Conservation (phyloP, 169 alveolate species). For the Haemoproteus tartakovskyi region DNA sequence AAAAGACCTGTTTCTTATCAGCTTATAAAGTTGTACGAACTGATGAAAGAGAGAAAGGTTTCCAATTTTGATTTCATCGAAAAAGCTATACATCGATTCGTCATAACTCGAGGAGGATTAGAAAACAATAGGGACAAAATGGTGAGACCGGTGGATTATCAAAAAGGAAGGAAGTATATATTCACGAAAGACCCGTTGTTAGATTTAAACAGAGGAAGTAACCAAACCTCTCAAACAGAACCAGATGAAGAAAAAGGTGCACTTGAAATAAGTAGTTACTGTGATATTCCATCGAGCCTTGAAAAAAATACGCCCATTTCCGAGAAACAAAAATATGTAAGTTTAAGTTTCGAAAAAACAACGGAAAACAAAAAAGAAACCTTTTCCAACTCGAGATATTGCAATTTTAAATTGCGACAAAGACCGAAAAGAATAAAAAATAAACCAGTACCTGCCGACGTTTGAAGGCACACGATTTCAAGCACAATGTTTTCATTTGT, state of each 20-base stretch:
- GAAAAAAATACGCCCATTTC: neutral
- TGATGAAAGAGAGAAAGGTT: slow-evolving; percentile 53
- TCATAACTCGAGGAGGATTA: slow-evolving; percentile 42
- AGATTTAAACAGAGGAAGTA: too few relatives aligned
- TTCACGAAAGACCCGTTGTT: slow-evolving; percentile 29
- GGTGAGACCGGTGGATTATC: slow-evolving; percentile 35
- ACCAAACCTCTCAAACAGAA: neutral
- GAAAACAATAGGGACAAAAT: slow-evolving; percentile 37
- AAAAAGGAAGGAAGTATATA: slow-evolving; percentile 43
- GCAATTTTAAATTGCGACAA: slow-evolving; percentile 56
- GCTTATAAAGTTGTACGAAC: slow-evolving; percentile 70
- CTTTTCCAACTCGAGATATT: slow-evolving; percentile 29
- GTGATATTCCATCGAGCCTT: too few relatives aligned
- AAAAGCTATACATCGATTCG: slow-evolving; percentile 44
- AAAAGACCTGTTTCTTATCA: slow-evolving; percentile 75
- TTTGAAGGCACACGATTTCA: too few relatives aligned
- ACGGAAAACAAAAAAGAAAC: slow-evolving; percentile 22
- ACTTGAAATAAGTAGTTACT: too few relatives aligned
- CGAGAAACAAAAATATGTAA: slow-evolving; percentile 14
- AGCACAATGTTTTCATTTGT: too few relatives aligned
- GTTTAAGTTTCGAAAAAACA: slow-evolving; percentile 32
- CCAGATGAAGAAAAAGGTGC: too few relatives aligned
- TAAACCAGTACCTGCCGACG: neutral
- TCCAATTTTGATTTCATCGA: slow-evolving; percentile 40
- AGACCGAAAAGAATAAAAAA: slow-evolving; percentile 58